A percentile compares a stretch with the other conserved stretches of the same genome.
Conservation (phyloP, 2,329 filamentous ascomycete species). For the Rhynchosporium graminicola region DNA sequence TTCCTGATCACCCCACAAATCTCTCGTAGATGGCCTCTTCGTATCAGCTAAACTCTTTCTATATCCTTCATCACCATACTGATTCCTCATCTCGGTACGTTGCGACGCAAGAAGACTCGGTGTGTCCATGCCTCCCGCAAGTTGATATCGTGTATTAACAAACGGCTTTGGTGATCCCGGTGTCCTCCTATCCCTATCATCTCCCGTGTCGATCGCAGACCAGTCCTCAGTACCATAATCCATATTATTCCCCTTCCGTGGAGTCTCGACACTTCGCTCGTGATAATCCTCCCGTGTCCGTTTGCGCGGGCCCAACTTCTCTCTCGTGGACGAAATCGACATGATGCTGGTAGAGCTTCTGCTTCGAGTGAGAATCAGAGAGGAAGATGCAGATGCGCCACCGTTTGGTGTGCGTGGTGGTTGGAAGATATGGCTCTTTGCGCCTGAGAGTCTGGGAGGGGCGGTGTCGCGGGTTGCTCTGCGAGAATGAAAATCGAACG, state of each 20-base stretch:
- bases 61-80: constrained; percentile 44
- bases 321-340: constrained; percentile 22
- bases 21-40: constrained; percentile 10
- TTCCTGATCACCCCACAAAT: constrained; percentile 17
- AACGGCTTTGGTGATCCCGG: constrained; percentile 45
- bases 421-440: constrained; percentile 46
- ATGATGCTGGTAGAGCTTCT: constrained; percentile 23
- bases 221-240: constrained; percentile 12
- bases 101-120: constrained; percentile 41
- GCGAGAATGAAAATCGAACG: constrained; percentile 29
- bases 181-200: constrained; percentile 19
- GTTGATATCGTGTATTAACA: constrained; percentile 52
- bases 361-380: constrained; percentile 37
- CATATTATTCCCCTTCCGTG: constrained; percentile 13
- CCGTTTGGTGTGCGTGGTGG: constrained; percentile 43
- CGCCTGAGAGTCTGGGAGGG: constrained; percentile 34
- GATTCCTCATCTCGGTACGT: constrained; percentile 39
- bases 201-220: neutral
- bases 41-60: constrained; percentile 36
- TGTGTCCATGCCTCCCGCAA: constrained; percentile 52
- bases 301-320: constrained; percentile 22
- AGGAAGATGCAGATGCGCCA: constrained; percentile 41
- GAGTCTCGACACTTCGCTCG: constrained; percentile 15
- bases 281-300: constrained; percentile 24
- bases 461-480: constrained; percentile 24